A percentile compares a stretch with the other conserved stretches of the same genome.
Evolutionary conservation across 805 yeast genomes (phyloP).

Genomic region (Pichia gijzeniarum): DNA sequence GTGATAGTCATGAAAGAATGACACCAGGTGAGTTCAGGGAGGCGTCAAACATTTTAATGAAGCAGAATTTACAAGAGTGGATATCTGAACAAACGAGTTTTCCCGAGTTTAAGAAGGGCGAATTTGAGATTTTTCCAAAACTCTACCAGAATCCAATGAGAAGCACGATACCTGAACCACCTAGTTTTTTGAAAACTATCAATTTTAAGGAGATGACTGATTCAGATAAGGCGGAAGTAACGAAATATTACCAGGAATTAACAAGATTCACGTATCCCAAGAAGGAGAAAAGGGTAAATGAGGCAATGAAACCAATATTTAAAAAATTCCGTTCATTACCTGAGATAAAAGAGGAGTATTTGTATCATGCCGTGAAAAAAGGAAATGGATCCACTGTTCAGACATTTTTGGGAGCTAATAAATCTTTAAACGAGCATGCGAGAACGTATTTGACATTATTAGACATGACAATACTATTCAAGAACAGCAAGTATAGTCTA

Average conservation of each 20-base stretch:
- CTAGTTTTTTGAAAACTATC: background rate
- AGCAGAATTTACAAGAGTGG: constrained; percentile 3
- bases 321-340: constrained; percentile 1
- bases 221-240: background rate
- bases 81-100: constrained; percentile 1
- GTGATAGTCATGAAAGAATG: background rate
- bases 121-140: background rate
- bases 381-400: background rate
- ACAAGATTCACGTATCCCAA: constrained; percentile 8
- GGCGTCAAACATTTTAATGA: background rate
- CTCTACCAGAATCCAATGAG: constrained; percentile 2
- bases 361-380: constrained; percentile 1
- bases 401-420: background rate
- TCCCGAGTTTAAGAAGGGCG: background rate
- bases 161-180: constrained; percentile 3
- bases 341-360: constrained; percentile 1
- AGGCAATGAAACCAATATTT: background rate
- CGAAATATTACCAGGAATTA: constrained; percentile 1
- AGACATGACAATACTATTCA: constrained; percentile 1
- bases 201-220: constrained; percentile 1
- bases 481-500: constrained; percentile 5
- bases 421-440: background rate
- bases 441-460: background rate
- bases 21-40: background rate
- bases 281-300: background rate